phyloP scores from a whole-genome alignment of 2,329 filamentous ascomycete genomes.

The Akanthomyces muscarius region DNA sequence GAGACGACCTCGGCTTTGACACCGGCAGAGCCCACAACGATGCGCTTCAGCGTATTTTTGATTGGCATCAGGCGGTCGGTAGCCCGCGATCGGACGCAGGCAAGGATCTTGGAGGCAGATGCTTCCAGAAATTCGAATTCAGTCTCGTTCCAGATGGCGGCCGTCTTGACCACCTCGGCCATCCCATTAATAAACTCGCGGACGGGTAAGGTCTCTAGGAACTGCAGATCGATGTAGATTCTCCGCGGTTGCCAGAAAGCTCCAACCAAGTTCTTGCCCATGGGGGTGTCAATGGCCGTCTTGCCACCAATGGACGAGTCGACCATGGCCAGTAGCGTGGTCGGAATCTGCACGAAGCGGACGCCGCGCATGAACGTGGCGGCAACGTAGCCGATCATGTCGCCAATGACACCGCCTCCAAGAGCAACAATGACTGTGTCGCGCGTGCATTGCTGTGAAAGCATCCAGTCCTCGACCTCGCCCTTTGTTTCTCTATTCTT shows the following conservation, averaged over 20 bases:
- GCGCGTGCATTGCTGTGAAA: constrained; percentile 84
- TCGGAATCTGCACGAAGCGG: constrained; percentile 93
- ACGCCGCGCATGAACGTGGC: constrained; percentile 98
- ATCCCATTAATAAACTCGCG: constrained; percentile 98
- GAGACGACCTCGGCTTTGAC: constrained; percentile 95
- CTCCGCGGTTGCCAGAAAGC: constrained; percentile 94
- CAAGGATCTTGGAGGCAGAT: constrained; percentile 71
- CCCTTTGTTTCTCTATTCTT: constrained; percentile 93
- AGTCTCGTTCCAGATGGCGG: constrained; percentile 87
- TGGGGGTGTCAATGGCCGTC: constrained; percentile 93
- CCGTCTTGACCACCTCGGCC: constrained; percentile 97
- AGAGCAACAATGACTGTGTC: constrained; percentile 94
- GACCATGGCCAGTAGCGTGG: constrained; percentile 92
- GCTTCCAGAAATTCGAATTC: constrained; percentile 84
- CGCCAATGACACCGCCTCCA: constrained; percentile 93
- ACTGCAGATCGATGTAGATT: constrained; percentile 90
- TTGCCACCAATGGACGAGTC: constrained; percentile 98
- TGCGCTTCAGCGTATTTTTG: constrained; percentile 64
- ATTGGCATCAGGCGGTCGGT: constrained; percentile 66
- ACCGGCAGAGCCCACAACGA: constrained; percentile 84
- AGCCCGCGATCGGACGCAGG: constrained; percentile 32
- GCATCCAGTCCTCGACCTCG: constrained; percentile 96
- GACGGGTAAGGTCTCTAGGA: constrained; percentile 83
- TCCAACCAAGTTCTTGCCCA: constrained; percentile 93
- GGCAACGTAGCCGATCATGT: constrained; percentile 96